Conservation (phyloP, 352 stramenopile species). For the Phytophthora pseudosyringae region DNA sequence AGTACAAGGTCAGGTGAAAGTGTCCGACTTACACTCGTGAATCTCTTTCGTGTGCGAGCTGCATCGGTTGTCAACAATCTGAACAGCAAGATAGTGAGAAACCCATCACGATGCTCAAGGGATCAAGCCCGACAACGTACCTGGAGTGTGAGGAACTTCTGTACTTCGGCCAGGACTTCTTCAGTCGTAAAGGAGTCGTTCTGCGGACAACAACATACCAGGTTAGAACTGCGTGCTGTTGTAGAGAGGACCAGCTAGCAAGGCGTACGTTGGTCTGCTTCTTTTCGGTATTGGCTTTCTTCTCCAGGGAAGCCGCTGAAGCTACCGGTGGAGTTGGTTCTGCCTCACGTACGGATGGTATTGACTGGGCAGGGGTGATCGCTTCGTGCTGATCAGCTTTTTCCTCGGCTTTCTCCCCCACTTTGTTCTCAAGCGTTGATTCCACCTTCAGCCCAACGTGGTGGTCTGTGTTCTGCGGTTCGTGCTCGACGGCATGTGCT, state of each 20-base stretch:
- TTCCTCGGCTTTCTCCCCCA: background rate
- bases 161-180: conserved; percentile 32
- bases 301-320: conserved; percentile 14
- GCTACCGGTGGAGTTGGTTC: background rate
- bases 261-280: conserved; percentile 19
- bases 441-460: background rate
- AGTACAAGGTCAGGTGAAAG: background rate
- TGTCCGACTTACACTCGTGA: conserved; percentile 50
- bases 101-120: background rate
- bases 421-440: background rate
- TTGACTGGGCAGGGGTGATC: background rate
- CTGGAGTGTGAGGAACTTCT: conserved; percentile 47
- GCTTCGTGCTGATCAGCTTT: conserved; percentile 1
- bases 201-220: conserved; percentile 18
- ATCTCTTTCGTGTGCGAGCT: conserved; percentile 60
- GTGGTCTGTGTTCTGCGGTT: background rate
- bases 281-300: conserved; percentile 26
- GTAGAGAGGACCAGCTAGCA: no score
- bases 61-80: conserved; percentile 65
- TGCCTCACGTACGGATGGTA: no score
- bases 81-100: background rate
- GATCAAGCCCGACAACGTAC: conserved; percentile 19
- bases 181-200: conserved; percentile 39
- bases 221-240: background rate
- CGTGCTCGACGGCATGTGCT: background rate